phyloP scores from a whole-genome alignment of 257 asterid species.

The Solanum bulbocastanum region DNA sequence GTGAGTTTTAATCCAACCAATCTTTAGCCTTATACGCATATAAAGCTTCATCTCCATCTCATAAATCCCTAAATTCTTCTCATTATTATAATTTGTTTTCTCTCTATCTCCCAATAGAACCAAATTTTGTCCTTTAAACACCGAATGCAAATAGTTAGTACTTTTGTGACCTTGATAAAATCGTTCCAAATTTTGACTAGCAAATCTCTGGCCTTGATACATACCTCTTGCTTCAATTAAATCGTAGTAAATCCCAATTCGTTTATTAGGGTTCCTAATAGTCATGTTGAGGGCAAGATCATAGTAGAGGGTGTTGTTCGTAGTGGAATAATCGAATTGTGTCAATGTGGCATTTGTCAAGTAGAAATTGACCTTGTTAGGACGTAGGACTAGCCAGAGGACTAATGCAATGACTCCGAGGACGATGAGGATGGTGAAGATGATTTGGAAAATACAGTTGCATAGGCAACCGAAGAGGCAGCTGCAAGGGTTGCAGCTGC shows the following conservation, averaged over 20 bases:
- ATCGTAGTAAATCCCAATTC: conserved; percentile 81
- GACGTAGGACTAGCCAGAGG: conserved; percentile 71
- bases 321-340: conserved; percentile 34
- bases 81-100: conserved; percentile 17
- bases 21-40: conserved; percentile 33
- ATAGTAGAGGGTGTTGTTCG: conserved; percentile 51
- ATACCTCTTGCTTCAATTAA: conserved; percentile 52
- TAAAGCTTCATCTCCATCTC: conserved; percentile 47
- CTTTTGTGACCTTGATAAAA: conserved; percentile 58
- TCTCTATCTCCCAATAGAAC: conserved; percentile 24
- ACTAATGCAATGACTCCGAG: conserved; percentile 28
- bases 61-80: conserved; percentile 25
- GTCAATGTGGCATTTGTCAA: conserved; percentile 47
- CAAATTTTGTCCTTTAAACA: conserved; percentile 31
- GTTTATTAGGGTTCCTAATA: conserved; percentile 70
- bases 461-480: conserved; percentile 55
- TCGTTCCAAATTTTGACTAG: conserved; percentile 16
- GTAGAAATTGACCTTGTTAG: conserved; percentile 50
- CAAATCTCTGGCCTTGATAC: conserved; percentile 51
- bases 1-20: conserved; percentile 30
- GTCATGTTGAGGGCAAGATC: conserved; percentile 60
- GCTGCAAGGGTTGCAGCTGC: conserved; percentile 72
- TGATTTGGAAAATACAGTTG: conserved; percentile 62
- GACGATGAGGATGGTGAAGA: conserved; percentile 38
- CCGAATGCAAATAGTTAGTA: conserved; percentile 22